Conservation (phyloP, 2,329 filamentous ascomycete genomes). For the Diaporthe sp. region DNA sequence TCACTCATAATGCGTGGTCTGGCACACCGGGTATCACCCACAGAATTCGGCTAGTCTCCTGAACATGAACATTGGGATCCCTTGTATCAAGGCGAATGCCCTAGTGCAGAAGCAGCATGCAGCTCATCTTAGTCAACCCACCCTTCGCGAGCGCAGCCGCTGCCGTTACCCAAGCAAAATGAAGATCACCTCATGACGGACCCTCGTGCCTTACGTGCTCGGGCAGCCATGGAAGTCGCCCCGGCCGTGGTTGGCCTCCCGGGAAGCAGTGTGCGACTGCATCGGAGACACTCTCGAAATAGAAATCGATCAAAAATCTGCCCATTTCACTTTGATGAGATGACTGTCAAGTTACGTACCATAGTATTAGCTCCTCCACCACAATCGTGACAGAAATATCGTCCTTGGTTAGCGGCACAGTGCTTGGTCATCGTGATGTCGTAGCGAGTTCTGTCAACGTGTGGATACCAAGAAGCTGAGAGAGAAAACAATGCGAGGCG, state of each 20-base stretch:
- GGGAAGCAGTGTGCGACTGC: slow-evolving; percentile 27
- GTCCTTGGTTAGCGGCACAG: slow-evolving; percentile 28
- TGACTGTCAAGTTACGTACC: slow-evolving; percentile 26
- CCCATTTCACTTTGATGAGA: slow-evolving; percentile 37
- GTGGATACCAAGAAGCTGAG: neutral
- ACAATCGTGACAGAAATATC: slow-evolving; percentile 9
- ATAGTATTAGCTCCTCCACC: slow-evolving; percentile 16
- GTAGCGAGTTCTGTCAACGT: neutral
- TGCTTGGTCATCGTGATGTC: slow-evolving; percentile 5
- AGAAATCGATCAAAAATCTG: slow-evolving; percentile 32
- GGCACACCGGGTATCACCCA: neutral
- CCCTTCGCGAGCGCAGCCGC: slow-evolving; percentile 2
- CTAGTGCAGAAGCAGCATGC: slow-evolving; percentile 32
- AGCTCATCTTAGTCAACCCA: slow-evolving; percentile 37
- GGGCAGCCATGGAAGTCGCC: slow-evolving; percentile 15
- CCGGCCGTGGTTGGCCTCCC: slow-evolving; percentile 10
- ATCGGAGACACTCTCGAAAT: slow-evolving; percentile 39
- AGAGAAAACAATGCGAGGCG: neutral
- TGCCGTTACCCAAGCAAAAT: slow-evolving; percentile 32
- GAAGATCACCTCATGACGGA: slow-evolving; percentile 35
- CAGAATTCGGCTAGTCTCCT: neutral
- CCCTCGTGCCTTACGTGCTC: slow-evolving; percentile 17
- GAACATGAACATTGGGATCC: neutral
- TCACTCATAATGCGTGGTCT: slow-evolving; percentile 24
- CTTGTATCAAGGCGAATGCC: slow-evolving; percentile 5